Base-by-base conservation (phyloP, 768 basidiomycete species). In the Thelephora aurantiotincta region DNA sequence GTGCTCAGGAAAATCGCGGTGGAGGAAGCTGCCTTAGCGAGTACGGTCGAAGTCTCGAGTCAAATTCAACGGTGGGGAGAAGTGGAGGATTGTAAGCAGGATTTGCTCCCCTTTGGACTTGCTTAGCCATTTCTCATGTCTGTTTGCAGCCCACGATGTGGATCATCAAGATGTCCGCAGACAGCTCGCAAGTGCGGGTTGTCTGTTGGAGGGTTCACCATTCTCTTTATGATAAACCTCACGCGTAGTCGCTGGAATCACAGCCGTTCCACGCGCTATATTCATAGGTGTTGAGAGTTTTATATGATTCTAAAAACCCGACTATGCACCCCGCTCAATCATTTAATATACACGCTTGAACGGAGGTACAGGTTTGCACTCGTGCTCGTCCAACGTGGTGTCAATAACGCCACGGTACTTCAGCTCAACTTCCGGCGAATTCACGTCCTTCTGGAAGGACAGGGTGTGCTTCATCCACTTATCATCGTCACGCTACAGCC, bases 61-160 rank as follows among this genome's bases (percentile, higher is more conserved):
- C 94, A 98, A 66, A 97, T 97, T 51, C 79, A 93, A 63, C 74
- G 81, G 44, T 99, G 96, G 96, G 96, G 96, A n/a, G 94, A 98
- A 65, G 96, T 99, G 0, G 96, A 98, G 69, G 96, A 98, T 62
- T 89, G 94, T 98, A 58, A 71, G 96, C 71, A 26, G 30, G 13
- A 22, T 43, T 19, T 19, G 5, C 18, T 12, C 42, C 33, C 46
- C 30, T 4, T 48, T 19, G 3, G 14, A 7, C 13, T 36, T n/a
- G 7, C 6, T 16, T 30, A 41, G 34, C 34, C 50, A 30, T 36
- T 44, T 44, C 30, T 33, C 23, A n/a, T 45, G 5, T 35, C 34
- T 35, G 16, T 13, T 36, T 44, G 35, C 63, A 99, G 94, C 96
- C 12, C 96, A 98, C 59, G 96, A 99, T 63, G 93, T 99, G 38